Base-by-base conservation (phyloP, 2,329 filamentous ascomycete species). In the Dactylellina sp. region DNA sequence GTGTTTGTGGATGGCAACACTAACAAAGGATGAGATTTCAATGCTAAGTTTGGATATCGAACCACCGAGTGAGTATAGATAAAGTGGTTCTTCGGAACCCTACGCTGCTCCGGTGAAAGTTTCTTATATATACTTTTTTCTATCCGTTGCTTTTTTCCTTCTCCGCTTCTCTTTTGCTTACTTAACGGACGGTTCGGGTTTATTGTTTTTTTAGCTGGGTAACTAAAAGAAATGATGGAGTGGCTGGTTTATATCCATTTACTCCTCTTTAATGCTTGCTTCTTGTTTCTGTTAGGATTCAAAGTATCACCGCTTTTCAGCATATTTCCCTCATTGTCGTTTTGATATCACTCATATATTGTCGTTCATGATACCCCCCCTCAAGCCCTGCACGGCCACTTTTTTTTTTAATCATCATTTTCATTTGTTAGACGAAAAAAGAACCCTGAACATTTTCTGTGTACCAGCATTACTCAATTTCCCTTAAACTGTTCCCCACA, bases 1-100 rank as follows among this genome's bases (percentile, higher is more conserved):
- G 76, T 95, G 91, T 80, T 84, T 95, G n/a, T 95, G 92, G 91
- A 89, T 95, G 82, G 89, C 90, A 50, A 90, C 91, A 7, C 80
- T 95, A 62, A 86, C 83, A 62, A 91, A 94, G 76, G 87, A 88
- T n/a, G 90, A 93, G 78, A 92, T 95, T 60, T 76, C 76, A 11
- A 76, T 75, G 18, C 18, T 79, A 44, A 78, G 78, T 55, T 76
- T 75, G 49, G 76, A 75, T 2, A 61, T 78, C 11, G 76, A 77
- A 32, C 76, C 71, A 18, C 62, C 57, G 9, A 50, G 55, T 44
- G 66, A 72, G 55, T 68, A 40, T 57, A 62, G 49, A 47, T 72
- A 56, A 53, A 37, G 7, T 50, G n/a, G n/a, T 14, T 5, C 28
- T 32, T 5, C 28, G 9, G 28, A 9, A 32, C 28, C 28, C 9